These are phyloP conservation scores for Penicillium sp. DNA, from an alignment of 2,329 filamentous ascomycete genomes.

Conservation along the genomic window DNA sequence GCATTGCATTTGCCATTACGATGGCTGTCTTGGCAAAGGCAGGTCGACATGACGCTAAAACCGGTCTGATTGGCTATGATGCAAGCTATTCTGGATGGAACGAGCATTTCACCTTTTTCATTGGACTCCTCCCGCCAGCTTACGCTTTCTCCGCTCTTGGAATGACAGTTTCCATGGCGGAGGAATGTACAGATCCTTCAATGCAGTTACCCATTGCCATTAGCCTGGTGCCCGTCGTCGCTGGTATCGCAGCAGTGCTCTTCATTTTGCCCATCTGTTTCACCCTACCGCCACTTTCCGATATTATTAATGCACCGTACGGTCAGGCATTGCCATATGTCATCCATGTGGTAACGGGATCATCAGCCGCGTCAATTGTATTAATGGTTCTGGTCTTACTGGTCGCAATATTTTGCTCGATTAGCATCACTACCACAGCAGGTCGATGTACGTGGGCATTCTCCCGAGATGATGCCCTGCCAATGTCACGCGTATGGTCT, in stretches of 20 bases:
- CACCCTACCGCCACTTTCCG: neutral
- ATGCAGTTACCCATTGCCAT: neutral
- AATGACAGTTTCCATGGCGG: neutral
- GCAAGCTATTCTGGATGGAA: neutral
- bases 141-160: neutral
- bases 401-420: neutral
- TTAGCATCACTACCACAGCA: neutral
- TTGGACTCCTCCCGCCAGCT: neutral
- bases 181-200: neutral
- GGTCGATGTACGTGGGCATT: slow-evolving; percentile 65
- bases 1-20: neutral
- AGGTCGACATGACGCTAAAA: neutral
- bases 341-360: neutral
- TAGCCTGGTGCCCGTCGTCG: neutral
- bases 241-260: neutral
- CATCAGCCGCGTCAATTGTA: neutral
- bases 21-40: neutral
- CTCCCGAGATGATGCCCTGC: slow-evolving; percentile 71
- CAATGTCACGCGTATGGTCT: slow-evolving; percentile 64
- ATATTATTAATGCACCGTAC: neutral
- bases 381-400: neutral
- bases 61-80: neutral
- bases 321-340: neutral
- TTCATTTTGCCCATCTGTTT: neutral
- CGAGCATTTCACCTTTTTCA: neutral